These are phyloP conservation scores for Cladosporium sp. DNA, from an alignment of 2,329 filamentous ascomycete species.

Conservation along the genomic window DNA sequence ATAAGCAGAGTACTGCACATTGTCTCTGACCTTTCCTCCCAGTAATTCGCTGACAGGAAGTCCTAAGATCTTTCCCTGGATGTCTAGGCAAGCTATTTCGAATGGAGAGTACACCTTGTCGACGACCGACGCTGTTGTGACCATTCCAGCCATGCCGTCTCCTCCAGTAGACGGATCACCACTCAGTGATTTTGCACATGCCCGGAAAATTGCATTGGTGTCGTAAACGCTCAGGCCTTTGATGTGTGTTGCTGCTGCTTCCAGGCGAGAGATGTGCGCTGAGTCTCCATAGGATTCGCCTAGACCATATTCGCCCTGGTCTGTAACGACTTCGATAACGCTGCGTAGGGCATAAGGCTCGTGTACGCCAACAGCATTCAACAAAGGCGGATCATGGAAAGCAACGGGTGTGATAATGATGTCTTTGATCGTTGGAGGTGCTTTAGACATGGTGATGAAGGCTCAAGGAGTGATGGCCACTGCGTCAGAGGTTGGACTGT, in stretches of 20 bases:
- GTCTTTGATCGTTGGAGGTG: not conserved
- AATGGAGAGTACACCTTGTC: conserved; percentile 17
- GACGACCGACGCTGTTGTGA: conserved; percentile 10
- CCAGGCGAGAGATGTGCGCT: conserved; percentile 14
- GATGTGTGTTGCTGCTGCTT: not conserved
- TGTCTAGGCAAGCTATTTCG: conserved; percentile 10
- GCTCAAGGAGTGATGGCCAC: not conserved
- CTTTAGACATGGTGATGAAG: not conserved
- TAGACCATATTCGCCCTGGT: conserved; percentile 7
- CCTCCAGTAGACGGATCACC: conserved; percentile 7
- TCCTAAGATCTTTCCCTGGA: not conserved
- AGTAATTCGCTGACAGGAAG: conserved; percentile 12
- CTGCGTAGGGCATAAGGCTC: conserved; percentile 17
- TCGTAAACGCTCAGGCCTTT: not conserved
- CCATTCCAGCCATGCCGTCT: conserved; percentile 16
- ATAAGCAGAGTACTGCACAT: conserved; percentile 19
- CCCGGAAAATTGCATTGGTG: not conserved
- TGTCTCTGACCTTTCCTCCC: conserved; percentile 9
- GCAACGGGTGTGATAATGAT: conserved; percentile 17
- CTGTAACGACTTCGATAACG: conserved; percentile 15
- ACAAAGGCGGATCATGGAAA: conserved; percentile 16
- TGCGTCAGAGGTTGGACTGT: not conserved
- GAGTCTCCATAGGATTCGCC: conserved; percentile 20
- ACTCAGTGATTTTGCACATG: not conserved
- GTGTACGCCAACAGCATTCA: conserved; percentile 19